Evolutionary conservation across 331 rosid genomes (phyloP), one percentile per base, ranked within the genome.

Genomic region (Dryas integrifolia): DNA sequence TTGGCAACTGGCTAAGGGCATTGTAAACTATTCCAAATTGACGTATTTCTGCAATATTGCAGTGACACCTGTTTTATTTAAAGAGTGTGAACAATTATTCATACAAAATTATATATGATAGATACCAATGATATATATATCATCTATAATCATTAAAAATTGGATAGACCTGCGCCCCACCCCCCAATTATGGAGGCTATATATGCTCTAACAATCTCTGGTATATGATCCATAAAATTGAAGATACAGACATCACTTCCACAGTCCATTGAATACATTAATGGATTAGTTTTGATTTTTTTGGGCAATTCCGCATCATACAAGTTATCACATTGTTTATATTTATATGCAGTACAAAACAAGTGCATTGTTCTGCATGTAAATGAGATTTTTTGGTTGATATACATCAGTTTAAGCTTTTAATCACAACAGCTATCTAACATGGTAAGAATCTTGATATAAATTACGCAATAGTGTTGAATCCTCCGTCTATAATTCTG

Each of bases 151-250:
- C 16, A 57, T 57, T 43, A 44, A 14, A 43, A 57, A 4, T 13
- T 43, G 57, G 70, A 73, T 60, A 16, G 65, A 58, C 35, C 2
- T 7, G 14, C 62, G 35, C 56, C 4, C 45, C 40, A 45, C 15
- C 45, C 50, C 53, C 49, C 78, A 66, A 72, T 65, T 35, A 58
- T 72, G 55, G 65, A 71, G 78, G 69, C 10, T 43, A 26, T 21
- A 21, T 21, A 21, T 68, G 72, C 69, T 3, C 48, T 24, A 14
- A 57, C 4, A 67, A 60, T 61, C 21, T 72, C 48, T 45, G 66
- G 69, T 48, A 21, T 66, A 70, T 40, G 6, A 52, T 48, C 35
- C 53, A 41, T 5, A 48, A 7, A 40, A 45, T 44, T 13, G 46
- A 16, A 56, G 53, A 45, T 45, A 16, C 45, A 63, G 51, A 72